Evolutionary conservation across 345 rosid genomes (phyloP), one percentile per base, ranked within the genome.

Genomic region (Brassica juncea): DNA sequence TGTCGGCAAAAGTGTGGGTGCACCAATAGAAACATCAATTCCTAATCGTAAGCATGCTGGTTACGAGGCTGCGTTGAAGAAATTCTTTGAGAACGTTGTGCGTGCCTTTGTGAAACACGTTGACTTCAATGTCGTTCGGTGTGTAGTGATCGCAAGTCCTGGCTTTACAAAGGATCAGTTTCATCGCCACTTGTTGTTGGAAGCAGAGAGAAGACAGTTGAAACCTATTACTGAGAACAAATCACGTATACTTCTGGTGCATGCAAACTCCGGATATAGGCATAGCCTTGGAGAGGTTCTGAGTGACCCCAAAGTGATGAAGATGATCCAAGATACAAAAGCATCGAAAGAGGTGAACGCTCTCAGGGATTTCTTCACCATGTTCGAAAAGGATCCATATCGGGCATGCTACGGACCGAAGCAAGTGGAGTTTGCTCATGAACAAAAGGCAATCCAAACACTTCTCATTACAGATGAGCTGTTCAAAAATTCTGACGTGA

Each of bases 141-240:
- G 99, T 84, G 97, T 91, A 44, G 97, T 94, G 77, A 88, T 94
- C 79, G 99, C 97, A 62, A 92, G 99, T 80, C 99, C 97, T 5
- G 99, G 99, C 77, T 92, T 92, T 80, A 92, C 99, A 62, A 94
- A 94, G 97, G 97, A 94, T 73, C 99, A 94, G 84, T 94, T 92
- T 87, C 95, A 92, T 80, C 87, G 85, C 19, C 95, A 91, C 82
- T 81, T 94, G 72, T 71, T 94, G 73, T 83, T 92, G 88, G 99
- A 94, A 86, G 97, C 97, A 25, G 97, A 92, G 77, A 91, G 97
- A 79, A 92, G 86, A 83, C 88, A 91, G 75, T 78, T 94, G 80
- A 88, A 95, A 84, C 55, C 86, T 44, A 91, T 94, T 72, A 94
- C 91, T 59, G 99, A 92, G 87, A 90, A 94, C 82, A 91, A 90